Evolutionary conservation across 1,284 basidiomycete species (phyloP).

Genomic region (Naganishia cerealis): DNA sequence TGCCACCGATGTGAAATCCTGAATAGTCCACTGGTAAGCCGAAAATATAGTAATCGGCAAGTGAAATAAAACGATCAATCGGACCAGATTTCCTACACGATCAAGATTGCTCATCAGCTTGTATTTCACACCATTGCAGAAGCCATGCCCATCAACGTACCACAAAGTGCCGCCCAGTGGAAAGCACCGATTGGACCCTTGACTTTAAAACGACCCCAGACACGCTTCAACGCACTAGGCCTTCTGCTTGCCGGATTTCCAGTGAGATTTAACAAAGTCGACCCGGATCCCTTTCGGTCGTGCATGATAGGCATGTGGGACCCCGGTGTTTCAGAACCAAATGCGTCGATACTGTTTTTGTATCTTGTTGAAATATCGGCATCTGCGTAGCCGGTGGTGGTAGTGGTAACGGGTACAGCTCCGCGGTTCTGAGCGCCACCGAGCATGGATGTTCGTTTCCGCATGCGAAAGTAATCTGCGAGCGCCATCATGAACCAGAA

Average conservation of each 20-base stretch:
- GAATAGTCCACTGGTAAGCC: slow-evolving; percentile 75
- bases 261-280: slow-evolving; percentile 20
- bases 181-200: slow-evolving; percentile 55
- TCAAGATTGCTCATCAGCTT: not conserved
- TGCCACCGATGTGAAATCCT: slow-evolving; percentile 57
- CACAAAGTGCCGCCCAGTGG: slow-evolving; percentile 52
- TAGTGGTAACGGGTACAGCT: slow-evolving; percentile 10
- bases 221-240: slow-evolving; percentile 34
- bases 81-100: slow-evolving; percentile 77
- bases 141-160: slow-evolving; percentile 19
- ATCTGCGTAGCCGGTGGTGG: slow-evolving; percentile 13
- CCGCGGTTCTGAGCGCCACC: slow-evolving; percentile 10
- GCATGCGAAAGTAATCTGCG: slow-evolving; percentile 38
- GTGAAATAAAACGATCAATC: slow-evolving; percentile 86
- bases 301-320: slow-evolving; percentile 16
- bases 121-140: not conserved
- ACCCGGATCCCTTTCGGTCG: slow-evolving; percentile 22
- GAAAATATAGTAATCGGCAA: slow-evolving; percentile 90
- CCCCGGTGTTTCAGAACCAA: slow-evolving; percentile 15
- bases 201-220: slow-evolving; percentile 51
- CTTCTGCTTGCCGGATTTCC: slow-evolving; percentile 6
- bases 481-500: slow-evolving; percentile 68
- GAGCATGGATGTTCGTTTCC: not conserved
- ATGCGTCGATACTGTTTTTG: slow-evolving; percentile 17
- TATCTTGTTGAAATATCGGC: slow-evolving; percentile 22